Base-by-base conservation (phyloP, 2,329 filamentous ascomycete genomes). In the Coniochaeta pulveracea region DNA sequence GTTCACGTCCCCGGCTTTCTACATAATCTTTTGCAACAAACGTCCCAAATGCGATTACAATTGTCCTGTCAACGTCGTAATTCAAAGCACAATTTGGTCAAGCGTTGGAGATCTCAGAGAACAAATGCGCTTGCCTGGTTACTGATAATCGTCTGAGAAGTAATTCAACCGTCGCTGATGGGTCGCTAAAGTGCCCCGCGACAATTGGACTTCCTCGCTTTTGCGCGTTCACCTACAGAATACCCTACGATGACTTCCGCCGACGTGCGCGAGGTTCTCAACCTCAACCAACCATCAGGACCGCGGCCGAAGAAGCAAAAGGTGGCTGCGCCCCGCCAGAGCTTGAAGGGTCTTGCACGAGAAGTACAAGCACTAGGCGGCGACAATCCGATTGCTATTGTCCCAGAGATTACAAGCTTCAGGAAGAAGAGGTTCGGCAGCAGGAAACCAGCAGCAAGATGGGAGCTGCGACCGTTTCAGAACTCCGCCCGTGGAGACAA, bases 221-320 rank as follows among this genome's bases (percentile, higher is more conserved):
- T n/a, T n/a, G n/a, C n/a, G n/a, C n/a, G n/a, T n/a, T n/a, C n/a
- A n/a, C n/a, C n/a, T n/a, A n/a, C n/a, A n/a, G n/a, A n/a, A n/a
- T n/a, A n/a, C 37, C 42, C 43, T 48, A 64, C 48, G 42, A 84
- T 84, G 78, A 69, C 79, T 40, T 80, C 80, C 41, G 72, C 77
- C 55, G 85, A 93, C 66, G 75, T 93, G 46, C 85, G 83, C 61
- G 85, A 93, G 55, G 84, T 93, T 52, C 76, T 93, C 50, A 85
- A 88, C 56, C 66, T 93, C 52, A 79, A 80, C 32, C 58, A 63
- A 39, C 47, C 59, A 33, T 48, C 61, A 33, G 61, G 58, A 33
- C 50, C 64, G 34, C 61, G 79, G 41, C 74, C 77, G 25, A 93
- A 91, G 62, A 88, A 89, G 53, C 76, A 80, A 47, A 86, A 82